These are phyloP conservation scores for Ceratocystis smalleyi DNA, from an alignment of 2,329 filamentous ascomycete species.

Conservation along the genomic window DNA sequence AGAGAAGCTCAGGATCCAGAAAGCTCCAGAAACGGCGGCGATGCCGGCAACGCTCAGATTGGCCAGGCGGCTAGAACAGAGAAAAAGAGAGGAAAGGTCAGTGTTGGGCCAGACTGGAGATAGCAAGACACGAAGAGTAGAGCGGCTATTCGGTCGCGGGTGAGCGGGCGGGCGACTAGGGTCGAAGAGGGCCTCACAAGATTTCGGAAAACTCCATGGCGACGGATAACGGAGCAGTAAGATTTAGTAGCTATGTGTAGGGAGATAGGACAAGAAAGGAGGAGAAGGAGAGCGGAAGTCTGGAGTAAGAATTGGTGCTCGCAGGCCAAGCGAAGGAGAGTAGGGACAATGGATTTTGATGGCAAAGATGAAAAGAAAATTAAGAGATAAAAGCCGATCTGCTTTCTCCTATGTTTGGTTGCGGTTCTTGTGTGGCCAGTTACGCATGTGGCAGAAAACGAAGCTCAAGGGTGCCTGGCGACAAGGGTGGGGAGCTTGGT, in stretches of 20 bases:
- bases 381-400: neutral
- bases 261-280: neutral
- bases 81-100: conserved; percentile 14
- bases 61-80: conserved; percentile 60
- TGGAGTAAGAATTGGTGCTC: no score
- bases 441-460: neutral
- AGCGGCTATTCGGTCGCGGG: no score
- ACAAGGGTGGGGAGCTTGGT: neutral
- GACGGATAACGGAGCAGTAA: conserved; percentile 16
- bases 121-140: no score
- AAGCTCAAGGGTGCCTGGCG: neutral
- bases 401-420: neutral
- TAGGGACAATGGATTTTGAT: neutral
- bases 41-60: conserved; percentile 79
- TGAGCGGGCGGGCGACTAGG: neutral
- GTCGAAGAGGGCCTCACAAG: conserved; percentile 50
- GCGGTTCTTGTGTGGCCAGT: neutral
- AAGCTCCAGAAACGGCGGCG: conserved; percentile 72
- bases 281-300: neutral
- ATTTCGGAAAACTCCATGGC: conserved; percentile 83
- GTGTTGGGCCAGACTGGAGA: neutral
- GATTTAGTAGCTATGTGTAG: neutral
- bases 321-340: no score
- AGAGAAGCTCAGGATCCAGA: conserved; percentile 47
- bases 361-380: neutral